Evolutionary conservation across 768 basidiomycete species (phyloP).

Genomic region (Leucocoprinus sp.): DNA sequence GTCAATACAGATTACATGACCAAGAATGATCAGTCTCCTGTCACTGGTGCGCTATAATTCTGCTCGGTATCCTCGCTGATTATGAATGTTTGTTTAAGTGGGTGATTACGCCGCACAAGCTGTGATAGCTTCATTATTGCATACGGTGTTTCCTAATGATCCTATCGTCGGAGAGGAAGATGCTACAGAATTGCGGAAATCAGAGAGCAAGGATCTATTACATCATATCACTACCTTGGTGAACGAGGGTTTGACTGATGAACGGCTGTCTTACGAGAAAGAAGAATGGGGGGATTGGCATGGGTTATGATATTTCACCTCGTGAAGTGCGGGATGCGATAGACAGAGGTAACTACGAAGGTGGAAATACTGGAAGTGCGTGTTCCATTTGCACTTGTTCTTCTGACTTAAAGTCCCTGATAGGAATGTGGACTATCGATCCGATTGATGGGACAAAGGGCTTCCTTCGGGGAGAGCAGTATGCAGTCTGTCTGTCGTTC

Average conservation of each 20-base stretch:
- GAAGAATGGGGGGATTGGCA: slow-evolving; percentile 68
- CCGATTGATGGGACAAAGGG: slow-evolving; percentile 94
- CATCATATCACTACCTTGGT: slow-evolving; percentile 74
- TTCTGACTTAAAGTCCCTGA: slow-evolving; percentile 2
- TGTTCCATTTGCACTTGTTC: slow-evolving; percentile 15
- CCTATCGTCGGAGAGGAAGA: slow-evolving; percentile 95
- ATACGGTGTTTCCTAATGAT: slow-evolving; percentile 72
- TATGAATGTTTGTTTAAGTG: slow-evolving; percentile 36
- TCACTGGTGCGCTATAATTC: slow-evolving; percentile 78
- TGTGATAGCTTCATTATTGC: slow-evolving; percentile 76
- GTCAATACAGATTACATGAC: slow-evolving; percentile 80
- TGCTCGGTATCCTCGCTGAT: no score
- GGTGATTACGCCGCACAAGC: slow-evolving; percentile 95
- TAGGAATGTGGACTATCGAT: slow-evolving; percentile 83
- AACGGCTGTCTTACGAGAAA: slow-evolving; percentile 48
- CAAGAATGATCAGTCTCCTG: slow-evolving; percentile 89
- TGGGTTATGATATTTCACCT: slow-evolving; percentile 40
- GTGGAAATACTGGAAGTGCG: slow-evolving; percentile 68
- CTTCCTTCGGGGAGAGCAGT: slow-evolving; percentile 87
- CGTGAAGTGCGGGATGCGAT: slow-evolving; percentile 75
- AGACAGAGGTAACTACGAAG: slow-evolving; percentile 70
- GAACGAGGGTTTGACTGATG: slow-evolving; percentile 62
- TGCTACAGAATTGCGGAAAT: slow-evolving; percentile 63
- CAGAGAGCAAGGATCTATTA: slow-evolving; percentile 34
- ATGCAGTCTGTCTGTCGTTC: slow-evolving; percentile 84